phyloP scores from a whole-genome alignment of 106 monocot species.

The Phalaenopsis aphrodite region DNA sequence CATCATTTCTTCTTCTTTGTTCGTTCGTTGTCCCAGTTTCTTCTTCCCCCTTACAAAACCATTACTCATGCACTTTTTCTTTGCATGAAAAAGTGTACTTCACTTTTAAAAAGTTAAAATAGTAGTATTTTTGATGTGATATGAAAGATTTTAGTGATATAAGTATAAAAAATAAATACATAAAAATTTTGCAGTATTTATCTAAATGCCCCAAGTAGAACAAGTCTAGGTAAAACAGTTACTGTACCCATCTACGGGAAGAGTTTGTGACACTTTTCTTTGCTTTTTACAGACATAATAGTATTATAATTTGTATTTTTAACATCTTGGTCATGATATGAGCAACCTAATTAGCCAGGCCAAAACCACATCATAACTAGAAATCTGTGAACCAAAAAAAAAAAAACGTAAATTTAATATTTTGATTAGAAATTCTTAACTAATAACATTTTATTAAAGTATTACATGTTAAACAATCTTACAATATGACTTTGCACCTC shows the following conservation, averaged over 20 bases:
- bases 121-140: no score
- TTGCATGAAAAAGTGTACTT: no score
- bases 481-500: background rate
- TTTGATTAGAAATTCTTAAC: background rate
- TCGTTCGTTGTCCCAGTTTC: no score
- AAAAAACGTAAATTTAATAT: background rate
- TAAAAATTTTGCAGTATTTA: no score
- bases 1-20: no score
- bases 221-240: background rate
- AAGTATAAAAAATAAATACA: no score
- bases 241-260: background rate
- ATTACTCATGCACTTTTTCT: no score
- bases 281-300: background rate
- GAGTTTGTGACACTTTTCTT: background rate
- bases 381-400: background rate
- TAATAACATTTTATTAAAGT: background rate
- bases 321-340: background rate
- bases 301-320: background rate
- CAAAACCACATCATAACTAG: background rate
- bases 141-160: no score
- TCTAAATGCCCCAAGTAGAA: background rate
- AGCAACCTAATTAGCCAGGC: background rate
- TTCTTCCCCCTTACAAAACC: no score
- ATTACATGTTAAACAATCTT: background rate
- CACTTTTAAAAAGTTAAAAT: no score